Conservation (phyloP, 2,329 filamentous ascomycete species). For the Nothopassalora personata region DNA sequence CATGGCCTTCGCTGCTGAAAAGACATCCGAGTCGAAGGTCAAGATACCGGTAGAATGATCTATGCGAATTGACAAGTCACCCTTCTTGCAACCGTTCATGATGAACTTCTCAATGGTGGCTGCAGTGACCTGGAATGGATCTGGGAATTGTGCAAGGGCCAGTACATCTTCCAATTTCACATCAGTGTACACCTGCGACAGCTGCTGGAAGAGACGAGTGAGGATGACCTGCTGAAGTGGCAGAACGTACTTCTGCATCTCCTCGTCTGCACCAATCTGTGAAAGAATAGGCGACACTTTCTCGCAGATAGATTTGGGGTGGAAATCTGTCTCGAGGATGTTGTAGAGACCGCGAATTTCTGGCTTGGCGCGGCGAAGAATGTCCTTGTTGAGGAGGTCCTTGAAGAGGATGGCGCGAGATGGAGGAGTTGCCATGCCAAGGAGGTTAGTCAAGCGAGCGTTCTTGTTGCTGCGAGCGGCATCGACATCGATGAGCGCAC, state of each 20-base stretch:
- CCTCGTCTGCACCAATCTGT: conserved; percentile 86
- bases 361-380: conserved; percentile 84
- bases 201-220: conserved; percentile 95
- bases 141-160: conserved; percentile 89
- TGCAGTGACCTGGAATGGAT: conserved; percentile 87
- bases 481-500: conserved; percentile 92
- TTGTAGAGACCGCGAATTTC: conserved; percentile 98
- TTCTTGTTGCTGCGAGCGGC: conserved; percentile 99
- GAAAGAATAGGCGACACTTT: conserved; percentile 96
- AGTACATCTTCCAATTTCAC: conserved; percentile 92
- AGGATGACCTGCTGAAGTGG: conserved; percentile 98
- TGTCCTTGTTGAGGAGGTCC: conserved; percentile 88
- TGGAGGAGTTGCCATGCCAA: conserved; percentile 86
- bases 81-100: conserved; percentile 99
- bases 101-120: conserved; percentile 99
- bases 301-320: conserved; percentile 96
- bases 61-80: conserved; percentile 90
- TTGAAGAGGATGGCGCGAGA: conserved; percentile 90
- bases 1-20: conserved; percentile 90
- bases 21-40: conserved; percentile 96
- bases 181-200: conserved; percentile 98
- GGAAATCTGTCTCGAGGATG: conserved; percentile 98
- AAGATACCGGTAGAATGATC: conserved; percentile 92
- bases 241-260: conserved; percentile 95
- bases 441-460: conserved; percentile 87